phyloP scores from a whole-genome alignment of 495 filamentous ascomycete species.

The Penicillium dipodomyicola region DNA sequence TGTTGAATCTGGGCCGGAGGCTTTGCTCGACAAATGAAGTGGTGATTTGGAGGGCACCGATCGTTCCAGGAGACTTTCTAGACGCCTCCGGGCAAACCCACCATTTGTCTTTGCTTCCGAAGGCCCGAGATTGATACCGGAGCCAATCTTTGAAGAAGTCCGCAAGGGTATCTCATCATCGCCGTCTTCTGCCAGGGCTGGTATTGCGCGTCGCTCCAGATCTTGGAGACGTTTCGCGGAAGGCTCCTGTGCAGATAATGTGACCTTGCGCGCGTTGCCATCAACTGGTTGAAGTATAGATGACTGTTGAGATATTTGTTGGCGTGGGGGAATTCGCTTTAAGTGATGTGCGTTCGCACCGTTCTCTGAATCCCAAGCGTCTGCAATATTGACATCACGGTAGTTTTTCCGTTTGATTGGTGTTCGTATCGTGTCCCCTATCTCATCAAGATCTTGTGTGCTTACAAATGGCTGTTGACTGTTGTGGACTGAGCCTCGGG shows the following conservation, averaged over 20 bases:
- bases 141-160: background rate
- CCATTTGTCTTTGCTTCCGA: background rate
- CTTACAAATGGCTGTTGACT: constrained; percentile 20
- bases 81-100: constrained; percentile 22
- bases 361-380: background rate
- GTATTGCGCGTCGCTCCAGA: constrained; percentile 23
- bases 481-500: constrained; percentile 30
- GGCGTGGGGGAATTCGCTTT: background rate
- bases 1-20: background rate
- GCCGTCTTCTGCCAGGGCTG: constrained; percentile 44
- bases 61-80: constrained; percentile 39
- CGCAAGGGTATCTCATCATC: constrained; percentile 21
- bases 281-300: constrained; percentile 27
- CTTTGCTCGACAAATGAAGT: constrained; percentile 8
- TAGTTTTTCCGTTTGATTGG: constrained; percentile 55
- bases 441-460: constrained; percentile 74
- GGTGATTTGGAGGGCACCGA: constrained; percentile 31
- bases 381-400: constrained; percentile 13
- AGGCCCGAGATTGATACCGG: background rate
- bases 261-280: constrained; percentile 18
- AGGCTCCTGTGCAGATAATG: background rate
- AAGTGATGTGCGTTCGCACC: background rate
- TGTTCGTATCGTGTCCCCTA: constrained; percentile 59
- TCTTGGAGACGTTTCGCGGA: constrained; percentile 14
- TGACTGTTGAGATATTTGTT: background rate